These are phyloP conservation scores for Omphalotus guepiniiformis DNA, from an alignment of 768 basidiomycete genomes.

Conservation along the genomic window DNA sequence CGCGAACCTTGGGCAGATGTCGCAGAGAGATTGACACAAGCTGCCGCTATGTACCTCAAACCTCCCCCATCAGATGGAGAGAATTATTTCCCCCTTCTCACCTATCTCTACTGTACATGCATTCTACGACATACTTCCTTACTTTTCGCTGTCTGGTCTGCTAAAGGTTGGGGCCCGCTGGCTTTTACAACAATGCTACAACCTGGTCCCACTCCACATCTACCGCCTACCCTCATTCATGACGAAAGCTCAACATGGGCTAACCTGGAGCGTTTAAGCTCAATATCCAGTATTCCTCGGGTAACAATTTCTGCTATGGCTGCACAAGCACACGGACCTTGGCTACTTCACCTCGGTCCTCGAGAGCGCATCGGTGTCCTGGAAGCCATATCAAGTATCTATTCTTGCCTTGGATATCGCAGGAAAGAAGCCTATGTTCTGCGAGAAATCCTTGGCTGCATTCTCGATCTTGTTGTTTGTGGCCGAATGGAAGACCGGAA, in stretches of 20 bases:
- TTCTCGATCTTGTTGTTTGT: constrained; percentile 84
- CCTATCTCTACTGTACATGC: constrained; percentile 63
- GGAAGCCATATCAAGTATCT: constrained; percentile 69
- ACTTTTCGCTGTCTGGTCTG: constrained; percentile 75
- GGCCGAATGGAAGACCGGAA: constrained; percentile 70
- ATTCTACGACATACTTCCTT: constrained; percentile 72
- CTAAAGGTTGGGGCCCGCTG: constrained; percentile 84
- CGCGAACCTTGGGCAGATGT: constrained; percentile 78
- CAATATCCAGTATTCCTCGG: constrained; percentile 66
- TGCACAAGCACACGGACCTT: constrained; percentile 81
- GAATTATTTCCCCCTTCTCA: constrained; percentile 55
- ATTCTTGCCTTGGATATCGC: constrained; percentile 75
- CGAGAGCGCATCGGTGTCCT: constrained; percentile 71
- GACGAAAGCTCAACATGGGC: constrained; percentile 41
- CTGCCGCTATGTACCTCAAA: constrained; percentile 56
- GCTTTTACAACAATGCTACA: constrained; percentile 75
- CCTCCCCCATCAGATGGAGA: constrained; percentile 51
- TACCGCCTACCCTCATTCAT: constrained; percentile 54
- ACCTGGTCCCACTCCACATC: constrained; percentile 52
- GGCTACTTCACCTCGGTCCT: constrained; percentile 75
- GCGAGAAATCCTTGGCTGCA: constrained; percentile 79
- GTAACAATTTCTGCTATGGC: constrained; percentile 60
- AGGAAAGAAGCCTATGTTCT: constrained; percentile 87
- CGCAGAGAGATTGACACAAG: constrained; percentile 70
- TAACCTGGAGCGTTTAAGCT: constrained; percentile 60